These are phyloP conservation scores for Rhizoclosmatium sp. DNA, from an alignment of 192 early-diverging fungal species.

Conservation along the genomic window DNA sequence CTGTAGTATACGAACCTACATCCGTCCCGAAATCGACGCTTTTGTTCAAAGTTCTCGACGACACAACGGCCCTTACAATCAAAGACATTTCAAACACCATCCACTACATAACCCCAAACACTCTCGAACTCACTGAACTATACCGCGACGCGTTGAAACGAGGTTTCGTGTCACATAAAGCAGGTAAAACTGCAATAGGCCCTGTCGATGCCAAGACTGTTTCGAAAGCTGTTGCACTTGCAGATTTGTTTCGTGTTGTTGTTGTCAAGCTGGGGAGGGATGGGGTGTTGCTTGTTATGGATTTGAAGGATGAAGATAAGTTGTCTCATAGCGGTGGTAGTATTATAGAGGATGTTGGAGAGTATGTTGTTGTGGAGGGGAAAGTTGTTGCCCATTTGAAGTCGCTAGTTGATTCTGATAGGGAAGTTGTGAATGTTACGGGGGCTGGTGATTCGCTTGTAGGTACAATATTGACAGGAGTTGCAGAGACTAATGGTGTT, in stretches of 20 bases:
- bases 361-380: slow-evolving; percentile 8
- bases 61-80: not conserved
- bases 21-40: slow-evolving; percentile 80
- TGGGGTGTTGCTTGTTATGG: slow-evolving; percentile 61
- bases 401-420: not conserved
- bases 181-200: not conserved
- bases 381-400: not conserved
- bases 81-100: slow-evolving; percentile 40
- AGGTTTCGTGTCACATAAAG: not conserved
- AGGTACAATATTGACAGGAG: slow-evolving; percentile 39
- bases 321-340: not conserved
- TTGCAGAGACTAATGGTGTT: slow-evolving; percentile 7
- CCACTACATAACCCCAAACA: slow-evolving; percentile 76
- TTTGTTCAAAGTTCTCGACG: slow-evolving; percentile 44
- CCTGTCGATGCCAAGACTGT: slow-evolving; percentile 1
- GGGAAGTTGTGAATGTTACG: slow-evolving; percentile 68
- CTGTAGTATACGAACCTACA: slow-evolving; percentile 88
- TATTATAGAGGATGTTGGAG: not conserved
- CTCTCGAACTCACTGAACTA: slow-evolving; percentile 74
- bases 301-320: not conserved
- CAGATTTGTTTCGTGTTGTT: slow-evolving; percentile 61
- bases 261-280: slow-evolving; percentile 76
- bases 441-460: slow-evolving; percentile 80
- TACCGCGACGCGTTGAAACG: slow-evolving; percentile 18
- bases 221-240: slow-evolving; percentile 48